phyloP scores from a whole-genome alignment of 108 stramenopile genomes.

The Skeletonema marinoi region DNA sequence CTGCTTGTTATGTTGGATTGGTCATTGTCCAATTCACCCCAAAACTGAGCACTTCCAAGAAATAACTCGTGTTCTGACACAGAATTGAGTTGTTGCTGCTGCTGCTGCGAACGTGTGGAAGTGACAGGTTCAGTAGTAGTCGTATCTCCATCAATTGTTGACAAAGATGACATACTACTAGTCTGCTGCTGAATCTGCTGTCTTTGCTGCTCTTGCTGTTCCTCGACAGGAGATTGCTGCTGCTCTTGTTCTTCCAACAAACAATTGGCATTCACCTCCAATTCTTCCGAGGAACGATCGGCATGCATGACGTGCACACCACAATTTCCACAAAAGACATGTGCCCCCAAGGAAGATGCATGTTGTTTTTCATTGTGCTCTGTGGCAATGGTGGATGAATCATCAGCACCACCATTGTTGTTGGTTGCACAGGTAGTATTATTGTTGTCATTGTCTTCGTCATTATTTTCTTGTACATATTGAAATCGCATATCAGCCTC shows the following conservation, averaged over 20 bases:
- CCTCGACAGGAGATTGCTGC: neutral
- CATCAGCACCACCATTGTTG: slow-evolving; percentile 9
- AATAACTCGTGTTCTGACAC: slow-evolving; percentile 31
- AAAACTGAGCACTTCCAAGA: slow-evolving; percentile 12
- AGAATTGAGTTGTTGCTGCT: slow-evolving; percentile 18
- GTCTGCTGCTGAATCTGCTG: neutral
- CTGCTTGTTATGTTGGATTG: neutral
- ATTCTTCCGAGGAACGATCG: slow-evolving; percentile 34
- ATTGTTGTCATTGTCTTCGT: neutral
- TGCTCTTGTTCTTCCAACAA: slow-evolving; percentile 25
- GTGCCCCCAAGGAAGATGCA: slow-evolving; percentile 48
- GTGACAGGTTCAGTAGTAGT: neutral
- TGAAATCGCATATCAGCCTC: slow-evolving; percentile 61
- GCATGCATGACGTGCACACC: slow-evolving; percentile 78
- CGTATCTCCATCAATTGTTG: neutral
- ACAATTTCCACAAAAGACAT: slow-evolving; percentile 76
- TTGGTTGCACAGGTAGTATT: neutral
- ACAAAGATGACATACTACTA: slow-evolving; percentile 1
- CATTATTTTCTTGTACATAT: slow-evolving; percentile 41
- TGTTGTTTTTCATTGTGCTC: slow-evolving; percentile 24
- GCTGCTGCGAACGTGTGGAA: slow-evolving; percentile 1
- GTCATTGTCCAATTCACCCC: slow-evolving; percentile 26
- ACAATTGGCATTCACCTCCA: slow-evolving; percentile 76
- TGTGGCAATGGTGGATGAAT: slow-evolving; percentile 2
- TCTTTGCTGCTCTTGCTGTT: slow-evolving; percentile 7